phyloP scores from a whole-genome alignment of 225 moss, liverwort and hornwort genomes.

The Pleurozium schreberi region DNA sequence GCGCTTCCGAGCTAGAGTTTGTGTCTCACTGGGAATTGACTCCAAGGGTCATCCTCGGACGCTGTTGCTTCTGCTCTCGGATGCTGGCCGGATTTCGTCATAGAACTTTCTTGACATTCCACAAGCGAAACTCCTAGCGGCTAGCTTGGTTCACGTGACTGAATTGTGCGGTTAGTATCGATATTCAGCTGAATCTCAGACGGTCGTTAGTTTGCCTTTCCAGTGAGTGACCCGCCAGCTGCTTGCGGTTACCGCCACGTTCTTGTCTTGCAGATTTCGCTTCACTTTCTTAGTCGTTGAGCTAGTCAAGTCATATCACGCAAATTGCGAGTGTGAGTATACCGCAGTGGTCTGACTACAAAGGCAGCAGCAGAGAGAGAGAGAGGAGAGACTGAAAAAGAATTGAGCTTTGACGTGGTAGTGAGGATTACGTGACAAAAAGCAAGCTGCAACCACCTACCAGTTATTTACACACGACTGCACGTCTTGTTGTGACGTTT shows the following conservation, averaged over 20 bases:
- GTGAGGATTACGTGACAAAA: neutral
- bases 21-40: neutral
- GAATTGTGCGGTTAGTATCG: neutral
- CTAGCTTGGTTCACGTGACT: neutral
- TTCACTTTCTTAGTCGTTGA: neutral
- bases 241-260: neutral
- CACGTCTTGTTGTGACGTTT: constrained; percentile 6
- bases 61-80: neutral
- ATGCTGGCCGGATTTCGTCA: neutral
- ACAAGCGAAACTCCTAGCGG: neutral
- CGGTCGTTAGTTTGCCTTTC: neutral
- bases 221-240: neutral
- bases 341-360: neutral
- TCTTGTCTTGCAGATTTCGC: neutral
- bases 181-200: neutral
- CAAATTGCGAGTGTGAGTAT: neutral
- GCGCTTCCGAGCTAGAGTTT: neutral
- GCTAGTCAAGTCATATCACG: constrained; percentile 6
- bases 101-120: neutral
- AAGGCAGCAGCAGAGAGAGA: neutral
- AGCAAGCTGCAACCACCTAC: neutral
- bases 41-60: neutral
- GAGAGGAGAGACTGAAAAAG: neutral
- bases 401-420: neutral
- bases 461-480: neutral